Evolutionary conservation across 2,329 filamentous ascomycete species (phyloP).

Genomic region (Sclerotinia subarctica): DNA sequence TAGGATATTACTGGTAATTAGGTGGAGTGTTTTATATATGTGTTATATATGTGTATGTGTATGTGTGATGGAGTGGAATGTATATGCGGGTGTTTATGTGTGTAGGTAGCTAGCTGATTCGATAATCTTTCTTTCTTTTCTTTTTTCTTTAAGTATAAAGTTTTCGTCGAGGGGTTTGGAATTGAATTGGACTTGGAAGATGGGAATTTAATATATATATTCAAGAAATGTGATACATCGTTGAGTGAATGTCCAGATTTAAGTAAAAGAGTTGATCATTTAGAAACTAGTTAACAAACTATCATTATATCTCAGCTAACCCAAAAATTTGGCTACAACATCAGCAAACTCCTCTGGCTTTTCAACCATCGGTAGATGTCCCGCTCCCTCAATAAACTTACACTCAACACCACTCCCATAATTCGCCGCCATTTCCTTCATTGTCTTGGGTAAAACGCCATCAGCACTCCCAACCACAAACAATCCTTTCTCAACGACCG

Average conservation of each 20-base stretch:
- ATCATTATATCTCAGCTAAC: neutral
- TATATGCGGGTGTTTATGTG: neutral
- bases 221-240: neutral
- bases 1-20: neutral
- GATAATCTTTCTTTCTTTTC: too few relatives aligned
- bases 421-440: constrained; percentile 66
- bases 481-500: constrained; percentile 54
- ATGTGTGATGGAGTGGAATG: neutral
- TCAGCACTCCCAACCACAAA: constrained; percentile 73
- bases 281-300: neutral
- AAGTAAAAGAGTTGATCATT: neutral
- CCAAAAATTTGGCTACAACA: constrained; percentile 57
- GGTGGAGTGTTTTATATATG: neutral
- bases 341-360: constrained; percentile 65
- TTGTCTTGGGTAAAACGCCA: constrained; percentile 72
- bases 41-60: too few relatives aligned
- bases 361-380: constrained; percentile 84
- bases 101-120: too few relatives aligned
- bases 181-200: too few relatives aligned
- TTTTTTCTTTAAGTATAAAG: too few relatives aligned
- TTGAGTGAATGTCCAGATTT: too few relatives aligned
- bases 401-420: constrained; percentile 59
- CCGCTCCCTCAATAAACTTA: constrained; percentile 64
- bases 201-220: neutral
- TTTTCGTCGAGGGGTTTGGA: neutral